These are phyloP conservation scores for Rosa chinensis DNA, from an alignment of 306 rosid genomes.

Conservation along the genomic window DNA sequence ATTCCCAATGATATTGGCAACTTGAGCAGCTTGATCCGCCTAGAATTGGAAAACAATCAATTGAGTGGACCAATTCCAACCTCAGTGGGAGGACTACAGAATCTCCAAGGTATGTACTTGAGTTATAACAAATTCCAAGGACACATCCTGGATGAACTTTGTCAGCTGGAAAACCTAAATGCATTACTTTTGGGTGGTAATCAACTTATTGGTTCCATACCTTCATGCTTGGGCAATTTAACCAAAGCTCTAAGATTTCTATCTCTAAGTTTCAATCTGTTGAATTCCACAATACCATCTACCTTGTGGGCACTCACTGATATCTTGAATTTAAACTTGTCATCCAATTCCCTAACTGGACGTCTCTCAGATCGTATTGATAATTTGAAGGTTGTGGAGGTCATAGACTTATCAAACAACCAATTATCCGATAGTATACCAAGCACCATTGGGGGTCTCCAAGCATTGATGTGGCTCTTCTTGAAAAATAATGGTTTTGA, in stretches of 20 bases:
- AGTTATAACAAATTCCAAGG: background rate
- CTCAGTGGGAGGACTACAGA: background rate
- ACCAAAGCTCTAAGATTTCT: background rate
- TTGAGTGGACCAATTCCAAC: conserved; percentile 1
- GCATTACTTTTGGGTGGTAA: rapidly evolving
- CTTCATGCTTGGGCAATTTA: background rate
- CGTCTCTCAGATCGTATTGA: background rate
- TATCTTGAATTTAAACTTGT: background rate
- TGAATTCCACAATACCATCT: no score
- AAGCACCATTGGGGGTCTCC: background rate
- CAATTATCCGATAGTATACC: background rate
- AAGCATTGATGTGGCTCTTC: no score
- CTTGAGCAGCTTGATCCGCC: background rate
- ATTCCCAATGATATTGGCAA: background rate
- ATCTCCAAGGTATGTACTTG: background rate
- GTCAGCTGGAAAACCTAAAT: background rate
- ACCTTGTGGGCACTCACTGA: no score
- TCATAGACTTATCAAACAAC: background rate
- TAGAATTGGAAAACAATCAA: background rate
- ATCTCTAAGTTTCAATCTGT: background rate
- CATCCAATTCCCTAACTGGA: conserved; percentile 10
- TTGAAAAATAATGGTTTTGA: background rate
- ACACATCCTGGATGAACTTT: background rate
- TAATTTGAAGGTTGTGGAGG: background rate
- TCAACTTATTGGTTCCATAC: conserved; percentile 5